phyloP scores from a whole-genome alignment of 495 filamentous ascomycete genomes.

The Aspergillus leporis region DNA sequence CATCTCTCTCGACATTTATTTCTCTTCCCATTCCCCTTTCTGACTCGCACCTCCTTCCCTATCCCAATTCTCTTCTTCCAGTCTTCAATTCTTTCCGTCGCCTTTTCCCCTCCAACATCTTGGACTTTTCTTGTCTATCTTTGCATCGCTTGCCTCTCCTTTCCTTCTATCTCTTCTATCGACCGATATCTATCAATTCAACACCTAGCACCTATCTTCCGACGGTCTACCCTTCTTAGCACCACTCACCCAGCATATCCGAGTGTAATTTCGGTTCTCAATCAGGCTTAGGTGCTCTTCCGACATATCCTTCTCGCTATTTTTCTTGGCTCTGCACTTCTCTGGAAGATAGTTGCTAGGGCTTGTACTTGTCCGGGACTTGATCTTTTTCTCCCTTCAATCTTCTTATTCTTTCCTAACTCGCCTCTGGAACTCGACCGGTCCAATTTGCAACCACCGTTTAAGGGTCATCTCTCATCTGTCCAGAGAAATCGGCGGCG shows the following conservation, averaged over 20 bases:
- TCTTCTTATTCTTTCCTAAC: background rate
- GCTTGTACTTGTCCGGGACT: slow-evolving; percentile 15
- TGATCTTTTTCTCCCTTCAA: slow-evolving; percentile 17
- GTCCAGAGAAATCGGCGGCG: slow-evolving; percentile 17
- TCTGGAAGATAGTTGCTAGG: slow-evolving; percentile 28
- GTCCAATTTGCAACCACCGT: slow-evolving; percentile 37
- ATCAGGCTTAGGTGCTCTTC: background rate
- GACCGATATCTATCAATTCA: slow-evolving; percentile 1
- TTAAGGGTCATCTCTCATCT: slow-evolving; percentile 21
- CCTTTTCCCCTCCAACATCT: slow-evolving; percentile 3
- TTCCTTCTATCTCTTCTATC: background rate
- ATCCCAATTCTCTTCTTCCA: slow-evolving; percentile 9
- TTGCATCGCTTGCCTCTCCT: background rate
- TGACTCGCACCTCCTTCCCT: background rate
- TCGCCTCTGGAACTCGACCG: slow-evolving; percentile 9
- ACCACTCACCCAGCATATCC: background rate
- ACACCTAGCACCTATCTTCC: background rate
- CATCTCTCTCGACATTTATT: background rate
- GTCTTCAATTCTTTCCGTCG: slow-evolving; percentile 9
- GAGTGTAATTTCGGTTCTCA: background rate
- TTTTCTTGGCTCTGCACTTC: slow-evolving; percentile 15
- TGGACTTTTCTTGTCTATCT: background rate
- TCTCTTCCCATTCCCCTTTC: background rate
- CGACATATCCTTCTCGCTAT: slow-evolving; percentile 1
- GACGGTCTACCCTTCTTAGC: slow-evolving; percentile 1